phyloP scores from a whole-genome alignment of 352 stramenopile species.

The Paralagenidium karlingii region DNA sequence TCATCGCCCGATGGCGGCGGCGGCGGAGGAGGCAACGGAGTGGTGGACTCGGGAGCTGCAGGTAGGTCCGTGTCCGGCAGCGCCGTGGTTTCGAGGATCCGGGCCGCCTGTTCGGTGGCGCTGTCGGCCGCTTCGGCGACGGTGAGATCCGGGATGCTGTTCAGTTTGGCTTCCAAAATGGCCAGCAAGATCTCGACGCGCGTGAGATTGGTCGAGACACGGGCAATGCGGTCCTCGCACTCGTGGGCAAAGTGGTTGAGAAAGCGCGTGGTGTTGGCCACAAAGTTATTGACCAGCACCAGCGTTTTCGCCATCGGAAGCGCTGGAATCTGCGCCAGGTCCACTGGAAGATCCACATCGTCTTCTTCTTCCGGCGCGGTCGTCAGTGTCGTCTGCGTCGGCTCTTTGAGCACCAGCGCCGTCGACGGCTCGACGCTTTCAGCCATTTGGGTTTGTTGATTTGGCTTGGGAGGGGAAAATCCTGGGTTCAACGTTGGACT shows the following conservation, averaged over 20 bases:
- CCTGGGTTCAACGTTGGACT: too few species aligned
- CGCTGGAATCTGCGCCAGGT: conserved; percentile 60
- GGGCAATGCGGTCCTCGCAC: conserved; percentile 67
- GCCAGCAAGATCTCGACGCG: conserved; percentile 73
- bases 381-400: conserved; percentile 3
- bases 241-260: conserved; percentile 78
- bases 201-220: conserved; percentile 59
- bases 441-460: too few species aligned
- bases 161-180: conserved; percentile 77
- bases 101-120: conserved; percentile 14
- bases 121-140: conserved; percentile 49
- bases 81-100: conserved; percentile 6
- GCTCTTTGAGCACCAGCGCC: conserved; percentile 35
- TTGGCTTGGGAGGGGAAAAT: too few species aligned
- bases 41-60: conserved; percentile 18
- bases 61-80: conserved; percentile 20
- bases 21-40: conserved; percentile 14
- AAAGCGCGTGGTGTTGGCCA: conserved; percentile 76
- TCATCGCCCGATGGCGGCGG: conserved; percentile 8
- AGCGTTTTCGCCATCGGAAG: conserved; percentile 70
- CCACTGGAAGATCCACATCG: conserved; percentile 55
- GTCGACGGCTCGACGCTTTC: conserved; percentile 19
- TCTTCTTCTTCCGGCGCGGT: conserved; percentile 16
- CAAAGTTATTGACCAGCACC: conserved; percentile 80
- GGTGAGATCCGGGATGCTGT: conserved; percentile 67